These are phyloP conservation scores for Spathaspora gorwiae DNA, from an alignment of 805 yeast genomes.

Conservation along the genomic window DNA sequence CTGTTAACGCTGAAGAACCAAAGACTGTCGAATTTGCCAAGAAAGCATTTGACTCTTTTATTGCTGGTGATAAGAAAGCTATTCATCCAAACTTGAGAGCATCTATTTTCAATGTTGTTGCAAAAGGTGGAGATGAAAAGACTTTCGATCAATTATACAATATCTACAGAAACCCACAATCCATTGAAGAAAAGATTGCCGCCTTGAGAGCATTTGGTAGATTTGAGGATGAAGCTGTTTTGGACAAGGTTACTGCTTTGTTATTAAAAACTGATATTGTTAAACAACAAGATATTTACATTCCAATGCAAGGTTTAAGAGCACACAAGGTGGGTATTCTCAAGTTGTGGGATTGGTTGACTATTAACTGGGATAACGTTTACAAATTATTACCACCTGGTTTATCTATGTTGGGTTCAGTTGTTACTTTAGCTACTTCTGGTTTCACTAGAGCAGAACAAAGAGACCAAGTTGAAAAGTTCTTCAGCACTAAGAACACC, in stretches of 20 bases:
- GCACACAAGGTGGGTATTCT: slow-evolving; percentile 60
- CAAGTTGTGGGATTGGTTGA: slow-evolving; percentile 70
- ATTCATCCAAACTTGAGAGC: slow-evolving; percentile 72
- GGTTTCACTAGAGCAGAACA: slow-evolving; percentile 57
- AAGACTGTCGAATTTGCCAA: slow-evolving; percentile 44
- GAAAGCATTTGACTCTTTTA: slow-evolving; percentile 48
- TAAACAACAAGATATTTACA: slow-evolving; percentile 66
- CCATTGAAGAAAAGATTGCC: slow-evolving; percentile 62
- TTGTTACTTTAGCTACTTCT: slow-evolving; percentile 58
- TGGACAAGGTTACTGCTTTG: slow-evolving; percentile 52
- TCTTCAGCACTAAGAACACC: slow-evolving; percentile 52
- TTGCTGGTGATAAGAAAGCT: slow-evolving; percentile 61
- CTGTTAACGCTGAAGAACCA: slow-evolving; percentile 49
- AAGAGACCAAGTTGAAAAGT: slow-evolving; percentile 44
- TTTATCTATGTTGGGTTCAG: slow-evolving; percentile 70
- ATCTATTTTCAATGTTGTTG: slow-evolving; percentile 61
- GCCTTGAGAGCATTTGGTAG: slow-evolving; percentile 70
- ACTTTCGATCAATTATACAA: slow-evolving; percentile 60
- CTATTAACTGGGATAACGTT: slow-evolving; percentile 67
- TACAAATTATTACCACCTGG: slow-evolving; percentile 72
- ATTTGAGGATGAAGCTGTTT: slow-evolving; percentile 48
- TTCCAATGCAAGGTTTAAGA: slow-evolving; percentile 73
- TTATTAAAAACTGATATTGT: slow-evolving; percentile 55
- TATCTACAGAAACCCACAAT: slow-evolving; percentile 56
- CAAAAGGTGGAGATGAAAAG: slow-evolving; percentile 55